Evolutionary conservation across 1,139 yeast genomes (phyloP), one percentile per base, ranked within the genome.

Genomic region (Meyerozyma elateridarum): DNA sequence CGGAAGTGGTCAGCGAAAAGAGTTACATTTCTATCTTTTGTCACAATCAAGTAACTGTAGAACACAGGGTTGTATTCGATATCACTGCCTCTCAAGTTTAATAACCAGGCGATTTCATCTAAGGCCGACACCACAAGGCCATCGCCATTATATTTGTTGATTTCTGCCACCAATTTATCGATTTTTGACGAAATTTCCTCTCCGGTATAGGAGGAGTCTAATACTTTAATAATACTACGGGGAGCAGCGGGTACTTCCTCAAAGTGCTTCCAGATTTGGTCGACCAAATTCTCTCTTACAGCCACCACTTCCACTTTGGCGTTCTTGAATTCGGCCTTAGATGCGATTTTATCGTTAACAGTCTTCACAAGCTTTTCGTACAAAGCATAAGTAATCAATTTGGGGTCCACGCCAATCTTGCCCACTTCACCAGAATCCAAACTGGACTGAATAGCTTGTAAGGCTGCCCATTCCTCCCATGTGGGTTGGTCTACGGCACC

Each of bases 91-190:
- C 97, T 73, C 43, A 91, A 65, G 51, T 91, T 91, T 52, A 88
- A 73, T 36, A 88, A 61, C 97, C 96, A 89, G 6, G 96, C 95
- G 39, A 89, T 74, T 51, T 91, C 96, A 59, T 91, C 98, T 31
- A 56, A 49, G 0, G 95, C 84, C 28, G 81, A 70, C 6, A 87
- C 66, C 5, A 85, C 73, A 41, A 85, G 41, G 37, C 70, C 64
- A 41, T 53, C 47, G 37, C 61, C 72, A 36, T 64, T 59, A 25
- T 64, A 63, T 18, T 64, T 55, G 22, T 61, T 59, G 31, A 77
- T 57, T n/a, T 51, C 48, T n/a, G 55, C 49, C 21, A 70, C 56
- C 15, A 82, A 61, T 33, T 64, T 64, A 5, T 49, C 51, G 25
- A 83, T 48, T 44, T 79, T 79, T 2, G 58, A 53, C 25, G 55